Percentiles rank a stretch among this genome's conserved stretches.
Evolutionary conservation across 1,284 basidiomycete species (phyloP).

Genomic region (Marasmius sp.): DNA sequence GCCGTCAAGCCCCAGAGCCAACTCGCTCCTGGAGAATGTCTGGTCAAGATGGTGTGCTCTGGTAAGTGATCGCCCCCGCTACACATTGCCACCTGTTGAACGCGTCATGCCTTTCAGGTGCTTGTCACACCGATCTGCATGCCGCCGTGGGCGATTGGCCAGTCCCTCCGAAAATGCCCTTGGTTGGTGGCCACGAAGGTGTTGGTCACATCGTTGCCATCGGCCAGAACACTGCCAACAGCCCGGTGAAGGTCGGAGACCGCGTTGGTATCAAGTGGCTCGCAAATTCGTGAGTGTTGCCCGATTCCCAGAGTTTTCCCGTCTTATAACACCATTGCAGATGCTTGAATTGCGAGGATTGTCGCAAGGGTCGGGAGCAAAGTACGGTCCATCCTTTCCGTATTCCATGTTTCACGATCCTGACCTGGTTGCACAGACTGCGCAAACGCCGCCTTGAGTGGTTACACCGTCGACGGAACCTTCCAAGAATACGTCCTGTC

Average conservation of each 20-base stretch:
- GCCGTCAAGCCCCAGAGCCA: constrained; percentile 65
- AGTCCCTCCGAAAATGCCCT: constrained; percentile 61
- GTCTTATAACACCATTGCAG: constrained; percentile 14
- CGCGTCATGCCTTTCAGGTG: constrained; percentile 4
- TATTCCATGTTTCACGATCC: background rate
- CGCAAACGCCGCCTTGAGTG: constrained; percentile 57
- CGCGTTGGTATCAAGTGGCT: constrained; percentile 90
- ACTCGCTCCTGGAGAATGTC: constrained; percentile 78
- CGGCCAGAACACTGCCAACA: constrained; percentile 60
- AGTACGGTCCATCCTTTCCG: constrained; percentile 39
- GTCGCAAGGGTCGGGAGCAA: constrained; percentile 73
- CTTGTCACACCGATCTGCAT: constrained; percentile 81
- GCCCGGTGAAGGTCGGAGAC: constrained; percentile 72
- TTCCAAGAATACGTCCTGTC: constrained; percentile 82
- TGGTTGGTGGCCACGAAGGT: constrained; percentile 88
- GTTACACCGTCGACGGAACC: constrained; percentile 80
- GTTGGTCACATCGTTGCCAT: constrained; percentile 79
- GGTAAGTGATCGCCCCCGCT: constrained; percentile 39
- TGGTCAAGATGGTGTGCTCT: constrained; percentile 76
- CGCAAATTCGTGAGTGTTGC: constrained; percentile 54
- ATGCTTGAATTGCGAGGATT: constrained; percentile 70
- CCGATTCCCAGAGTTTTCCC: background rate
- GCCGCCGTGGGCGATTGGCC: constrained; percentile 77
- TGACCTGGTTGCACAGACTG: constrained; percentile 48
- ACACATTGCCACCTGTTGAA: background rate